Base-by-base conservation (phyloP, 1,139 yeast genomes). In the Debaryomyces coudertii region DNA sequence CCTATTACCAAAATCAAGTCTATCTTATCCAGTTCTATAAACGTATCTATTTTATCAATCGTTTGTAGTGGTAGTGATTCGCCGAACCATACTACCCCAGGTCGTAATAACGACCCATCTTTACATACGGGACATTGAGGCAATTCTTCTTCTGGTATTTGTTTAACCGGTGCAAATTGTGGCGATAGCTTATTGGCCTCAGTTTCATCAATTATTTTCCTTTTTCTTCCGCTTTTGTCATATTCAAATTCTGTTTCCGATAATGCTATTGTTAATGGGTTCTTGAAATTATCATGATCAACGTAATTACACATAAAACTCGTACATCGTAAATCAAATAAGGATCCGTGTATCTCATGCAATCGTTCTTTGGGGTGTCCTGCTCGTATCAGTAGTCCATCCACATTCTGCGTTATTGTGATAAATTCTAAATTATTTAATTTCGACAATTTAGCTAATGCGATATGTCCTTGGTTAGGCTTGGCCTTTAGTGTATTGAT, bases 71-170 rank as follows among this genome's bases (percentile, higher is more conserved):
- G 89, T 40, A 90, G 67, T 8, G 90, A 77, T 62, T 90, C 97
- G 4, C 97, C 97, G 66, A 86, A 89, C 97, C 97, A 90, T 2
- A 89, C 93, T 5, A 90, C 95, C 0, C 95, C 96, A 0, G 97
- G 97, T 23, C 97, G 72, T 46, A 90, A 65, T 18, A 87, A 62
- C 25, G 63, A 58, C 2, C 54, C 60, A 25, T 55, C 66, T 9
- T 69, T 62, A 59, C 97, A 90, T 7, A 69, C 67, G 0, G 96
- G 96, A 60, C 97, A 90, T 39, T 62, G 74, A 1, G 96, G 96
- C n/a, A 89, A 70, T 2, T 83, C 82, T 1, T 66, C 61, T 41
- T 71, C 76, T 1, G 71, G 67, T 1, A 87, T 65, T 16, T 68
- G 66, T 18, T 74, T 71, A 1, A 79, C 75, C 1, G 84, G 82